Base-by-base conservation (phyloP, 2,329 filamentous ascomycete species). In the Colletotrichum spinosum region DNA sequence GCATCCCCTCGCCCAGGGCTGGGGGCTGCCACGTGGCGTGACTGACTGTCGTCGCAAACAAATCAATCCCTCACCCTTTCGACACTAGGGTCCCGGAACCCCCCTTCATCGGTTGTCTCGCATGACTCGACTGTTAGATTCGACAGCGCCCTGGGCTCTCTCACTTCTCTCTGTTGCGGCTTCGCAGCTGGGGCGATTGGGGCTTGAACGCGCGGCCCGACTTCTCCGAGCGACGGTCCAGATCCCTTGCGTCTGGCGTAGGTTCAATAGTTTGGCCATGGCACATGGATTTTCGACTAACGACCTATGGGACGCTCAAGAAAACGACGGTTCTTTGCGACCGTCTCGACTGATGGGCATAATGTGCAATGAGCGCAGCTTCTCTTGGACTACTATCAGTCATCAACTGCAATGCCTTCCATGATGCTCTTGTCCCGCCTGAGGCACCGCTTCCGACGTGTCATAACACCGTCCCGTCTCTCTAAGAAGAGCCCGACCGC, bases 401-500 rank as follows among this genome's bases (percentile, higher is more conserved):
- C 25, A 25, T 25, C 25, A 25, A 25, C 25, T 25, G 25, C 44
- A 8, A 45, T 50, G 9, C 4, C 10, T 25, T 25, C 11, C 17
- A 11, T 35, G 15, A 33, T n/a, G 8, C 15, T 51, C 37, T n/a
- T 38, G 12, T 41, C 13, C 42, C 42, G 48, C 41, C 8, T 48
- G 11, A 17, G 13, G 53, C 53, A 41, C 25, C 46, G 35, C 17
- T 39, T 52, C 57, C 46, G 25, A 25, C 25, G 25, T 15, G 13
- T 25, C 6, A 8, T 35, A 25, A n/a, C 41, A 55, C 39, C 52
- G 15, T 57, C 37, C 46, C 44, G 6, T 38, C 48, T 62, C 62
- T 62, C 48, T 57, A 44, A 49, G 13, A 65, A 65, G 52, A 65
- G 58, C 15, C 7, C 38, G 39, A 53, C 62, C 46, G 33, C 52